phyloP scores from a whole-genome alignment of 441 rosid genomes.

The Euphorbia corollata region DNA sequence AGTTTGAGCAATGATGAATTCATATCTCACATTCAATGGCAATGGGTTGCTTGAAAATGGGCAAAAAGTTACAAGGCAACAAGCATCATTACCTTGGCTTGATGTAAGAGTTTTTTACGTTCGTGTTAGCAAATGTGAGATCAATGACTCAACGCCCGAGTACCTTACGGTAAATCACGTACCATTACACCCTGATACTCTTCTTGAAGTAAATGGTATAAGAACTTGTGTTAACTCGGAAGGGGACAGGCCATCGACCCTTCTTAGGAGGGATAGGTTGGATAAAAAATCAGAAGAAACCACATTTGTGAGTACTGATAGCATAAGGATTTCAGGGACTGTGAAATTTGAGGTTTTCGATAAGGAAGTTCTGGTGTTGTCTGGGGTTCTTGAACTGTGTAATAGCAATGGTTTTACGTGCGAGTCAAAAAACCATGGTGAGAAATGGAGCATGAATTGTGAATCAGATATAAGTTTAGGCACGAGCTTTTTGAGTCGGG shows the following conservation, averaged over 20 bases:
- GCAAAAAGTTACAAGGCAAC: slow-evolving; percentile 32
- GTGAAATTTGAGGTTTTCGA: slow-evolving; percentile 62
- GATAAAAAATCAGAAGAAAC: slow-evolving; percentile 72
- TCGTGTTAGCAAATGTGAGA: slow-evolving; percentile 56
- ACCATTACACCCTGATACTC: slow-evolving; percentile 54
- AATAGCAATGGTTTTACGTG: slow-evolving; percentile 34
- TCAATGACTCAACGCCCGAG: slow-evolving; percentile 55
- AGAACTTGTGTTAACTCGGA: slow-evolving; percentile 39
- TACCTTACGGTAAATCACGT: slow-evolving; percentile 52
- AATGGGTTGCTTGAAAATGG: slow-evolving; percentile 29
- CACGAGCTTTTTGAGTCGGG: slow-evolving; percentile 37
- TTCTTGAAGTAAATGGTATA: slow-evolving; percentile 70
- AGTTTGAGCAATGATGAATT: slow-evolving; percentile 42
- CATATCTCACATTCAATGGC: slow-evolving; percentile 39
- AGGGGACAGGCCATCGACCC: slow-evolving; percentile 33
- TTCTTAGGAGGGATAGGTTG: slow-evolving; percentile 62
- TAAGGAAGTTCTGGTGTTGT: slow-evolving; percentile 39
- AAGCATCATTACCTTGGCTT: slow-evolving; percentile 45
- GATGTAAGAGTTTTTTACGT: slow-evolving; percentile 73
- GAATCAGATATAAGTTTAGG: slow-evolving; percentile 36
- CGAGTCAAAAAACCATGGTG: slow-evolving; percentile 36
- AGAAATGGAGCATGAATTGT: slow-evolving; percentile 64
- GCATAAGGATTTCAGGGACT: slow-evolving; percentile 55
- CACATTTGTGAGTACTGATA: slow-evolving; percentile 72
- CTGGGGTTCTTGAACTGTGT: slow-evolving; percentile 51